phyloP scores from a whole-genome alignment of 2,329 filamentous ascomycete genomes.

The Fusarium piperis region DNA sequence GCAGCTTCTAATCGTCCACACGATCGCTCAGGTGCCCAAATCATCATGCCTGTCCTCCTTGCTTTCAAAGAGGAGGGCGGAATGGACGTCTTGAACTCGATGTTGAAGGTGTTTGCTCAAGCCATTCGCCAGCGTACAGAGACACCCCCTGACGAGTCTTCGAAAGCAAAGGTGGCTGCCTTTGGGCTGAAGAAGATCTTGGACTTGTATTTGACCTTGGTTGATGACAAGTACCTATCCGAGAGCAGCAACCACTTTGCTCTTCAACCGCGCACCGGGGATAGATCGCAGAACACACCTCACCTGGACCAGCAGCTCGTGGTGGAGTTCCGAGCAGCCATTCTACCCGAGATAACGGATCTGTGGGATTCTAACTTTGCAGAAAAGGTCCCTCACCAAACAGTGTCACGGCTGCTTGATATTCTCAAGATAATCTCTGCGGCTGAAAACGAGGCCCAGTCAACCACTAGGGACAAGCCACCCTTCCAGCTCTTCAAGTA shows the following conservation, averaged over 20 bases:
- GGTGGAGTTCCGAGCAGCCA: constrained; percentile 82
- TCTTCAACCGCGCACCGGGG: constrained; percentile 52
- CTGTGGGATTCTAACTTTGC: constrained; percentile 89
- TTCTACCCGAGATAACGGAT: constrained; percentile 78
- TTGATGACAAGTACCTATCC: constrained; percentile 80
- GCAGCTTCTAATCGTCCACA: constrained; percentile 52
- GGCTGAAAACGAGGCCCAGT: constrained; percentile 77
- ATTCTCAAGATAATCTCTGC: constrained; percentile 82
- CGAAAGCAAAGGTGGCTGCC: constrained; percentile 59
- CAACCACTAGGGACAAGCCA: constrained; percentile 67
- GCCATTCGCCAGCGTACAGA: constrained; percentile 43
- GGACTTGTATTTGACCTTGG: constrained; percentile 80
- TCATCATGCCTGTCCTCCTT: constrained; percentile 80
- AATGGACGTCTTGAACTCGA: constrained; percentile 75
- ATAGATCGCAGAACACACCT: constrained; percentile 53
- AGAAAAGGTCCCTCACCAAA: constrained; percentile 80
- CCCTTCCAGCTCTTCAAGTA: constrained; percentile 56
- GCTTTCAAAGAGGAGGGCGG: constrained; percentile 87
- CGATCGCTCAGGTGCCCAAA: constrained; percentile 61
- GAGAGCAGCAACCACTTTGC: constrained; percentile 73
- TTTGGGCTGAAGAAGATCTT: constrained; percentile 83
- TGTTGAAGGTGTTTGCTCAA: constrained; percentile 72
- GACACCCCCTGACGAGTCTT: constrained; percentile 59
- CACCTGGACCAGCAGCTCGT: constrained; percentile 76
- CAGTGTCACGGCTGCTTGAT: constrained; percentile 82